Base-by-base conservation (phyloP, 2,329 filamentous ascomycete species). In the Madurella mycetomatis region DNA sequence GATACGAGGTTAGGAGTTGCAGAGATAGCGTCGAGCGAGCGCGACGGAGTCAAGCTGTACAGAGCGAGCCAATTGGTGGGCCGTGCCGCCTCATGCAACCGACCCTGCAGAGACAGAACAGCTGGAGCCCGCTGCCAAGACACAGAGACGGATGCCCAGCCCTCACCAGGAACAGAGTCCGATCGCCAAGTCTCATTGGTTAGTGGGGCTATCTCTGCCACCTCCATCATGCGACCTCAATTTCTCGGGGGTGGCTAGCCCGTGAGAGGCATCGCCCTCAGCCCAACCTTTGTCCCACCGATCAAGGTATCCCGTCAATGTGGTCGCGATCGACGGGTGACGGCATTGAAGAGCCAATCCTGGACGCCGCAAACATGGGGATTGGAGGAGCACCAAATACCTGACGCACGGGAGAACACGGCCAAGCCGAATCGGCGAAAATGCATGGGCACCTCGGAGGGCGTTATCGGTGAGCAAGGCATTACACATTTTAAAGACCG, bases 121-220 rank as follows among this genome's bases (percentile, higher is more conserved):
- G 19, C 18, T 41, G 41, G 18, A 49, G 51, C 45, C 40, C 42
- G 41, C 17, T 52, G 54, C 54, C 54, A 55, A 56, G 58, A 37
- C 31, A 7, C 12, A 34, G 12, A 34, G 13, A 15, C 34, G 13
- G 34, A 15, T 37, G 53, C 39, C 37, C 39, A 43, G 51, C 57
- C 50, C 47, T 52, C 55, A 47, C 16, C 45, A 56, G 50, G 49
- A 51, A 57, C 57, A 53, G 34, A 47, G 52, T 17, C 53, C 51
- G 55, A 58, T 58, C 51, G 51, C 53, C 50, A 50, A 55, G 48
- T 41, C 15, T 19, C 51, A 49, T 52, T 52, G 53, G 47, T n/a
- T n/a, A 19, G 50, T 40, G 49, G 52, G 34, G 41, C 41, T 43
- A 15, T n/a, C 17, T 37, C 16, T 18, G 9, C 31, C 46, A 19